A percentile compares a stretch with the other conserved stretches of the same genome.
These are phyloP conservation scores for Tuber calosporum DNA, from an alignment of 495 filamentous ascomycete species.

Conservation along the genomic window DNA sequence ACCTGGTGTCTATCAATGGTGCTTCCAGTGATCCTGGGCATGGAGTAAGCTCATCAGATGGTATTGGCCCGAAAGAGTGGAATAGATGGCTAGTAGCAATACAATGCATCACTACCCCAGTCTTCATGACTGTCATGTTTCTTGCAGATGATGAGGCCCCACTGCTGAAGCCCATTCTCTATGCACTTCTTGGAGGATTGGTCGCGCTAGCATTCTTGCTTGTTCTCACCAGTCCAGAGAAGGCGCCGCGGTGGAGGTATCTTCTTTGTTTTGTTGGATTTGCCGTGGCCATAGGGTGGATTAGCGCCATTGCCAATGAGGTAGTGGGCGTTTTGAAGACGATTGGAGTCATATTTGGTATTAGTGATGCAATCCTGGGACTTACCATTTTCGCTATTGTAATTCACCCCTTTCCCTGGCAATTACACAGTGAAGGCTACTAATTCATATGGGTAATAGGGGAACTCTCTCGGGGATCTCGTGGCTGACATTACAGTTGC, in stretches of 20 bases:
- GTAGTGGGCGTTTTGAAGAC: slow-evolving; percentile 94
- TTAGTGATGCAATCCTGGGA: slow-evolving; percentile 91
- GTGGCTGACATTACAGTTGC: slow-evolving; percentile 95
- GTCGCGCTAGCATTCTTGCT: slow-evolving; percentile 57
- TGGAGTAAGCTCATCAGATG: slow-evolving; percentile 3
- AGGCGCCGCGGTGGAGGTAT: slow-evolving; percentile 60
- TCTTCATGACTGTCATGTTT: slow-evolving; percentile 68
- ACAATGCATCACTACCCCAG: slow-evolving; percentile 79
- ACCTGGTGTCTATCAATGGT: slow-evolving; percentile 10
- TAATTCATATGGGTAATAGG: slow-evolving; percentile 39
- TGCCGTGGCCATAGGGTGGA: slow-evolving; percentile 84
- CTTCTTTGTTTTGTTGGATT: slow-evolving; percentile 87
- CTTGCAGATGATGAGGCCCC: slow-evolving; percentile 44
- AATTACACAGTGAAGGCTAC: neutral
- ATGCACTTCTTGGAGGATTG: slow-evolving; percentile 63
- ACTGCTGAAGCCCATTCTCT: slow-evolving; percentile 59
- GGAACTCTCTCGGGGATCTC: slow-evolving; percentile 88
- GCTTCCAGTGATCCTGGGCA: slow-evolving; percentile 1
- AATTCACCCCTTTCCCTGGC: neutral
- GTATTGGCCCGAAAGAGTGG: slow-evolving; percentile 55
- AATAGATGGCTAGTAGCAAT: slow-evolving; percentile 81
- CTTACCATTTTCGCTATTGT: slow-evolving; percentile 88
- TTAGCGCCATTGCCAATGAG: slow-evolving; percentile 89
- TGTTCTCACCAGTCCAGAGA: slow-evolving; percentile 53
- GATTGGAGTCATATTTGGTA: slow-evolving; percentile 82